phyloP scores from a whole-genome alignment of 164 flowering plant genomes.

The Macadamia tetraphylla region DNA sequence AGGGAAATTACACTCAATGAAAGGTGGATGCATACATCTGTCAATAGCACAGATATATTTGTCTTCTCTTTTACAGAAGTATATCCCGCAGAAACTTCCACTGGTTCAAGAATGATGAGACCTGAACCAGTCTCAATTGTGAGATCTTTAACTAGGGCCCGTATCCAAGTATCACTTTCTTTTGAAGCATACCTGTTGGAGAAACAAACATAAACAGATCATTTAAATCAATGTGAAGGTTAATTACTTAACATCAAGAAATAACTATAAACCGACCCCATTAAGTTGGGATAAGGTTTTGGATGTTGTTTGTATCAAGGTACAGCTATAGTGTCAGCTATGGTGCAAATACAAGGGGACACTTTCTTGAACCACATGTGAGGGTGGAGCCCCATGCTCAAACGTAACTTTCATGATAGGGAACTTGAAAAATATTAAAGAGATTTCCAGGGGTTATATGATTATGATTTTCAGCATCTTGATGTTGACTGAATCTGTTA shows the following conservation, averaged over 20 bases:
- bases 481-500: no score
- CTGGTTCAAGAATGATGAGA: conserved; percentile 82
- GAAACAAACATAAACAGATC: neutral
- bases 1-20: conserved; percentile 84
- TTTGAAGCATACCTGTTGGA: conserved; percentile 85
- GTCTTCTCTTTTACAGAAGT: conserved; percentile 90
- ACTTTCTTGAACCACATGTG: neutral
- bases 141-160: conserved; percentile 81
- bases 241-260: neutral
- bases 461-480: no score
- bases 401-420: no score
- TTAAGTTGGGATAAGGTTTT: no score
- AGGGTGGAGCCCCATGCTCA: no score
- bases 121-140: conserved; percentile 97
- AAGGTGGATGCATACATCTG: conserved; percentile 76
- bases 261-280: neutral
- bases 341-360: neutral
- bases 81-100: conserved; percentile 88
- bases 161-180: conserved; percentile 87
- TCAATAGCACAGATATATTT: conserved; percentile 66
- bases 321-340: neutral
- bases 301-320: no score
- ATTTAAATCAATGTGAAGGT: neutral
- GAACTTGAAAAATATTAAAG: no score
- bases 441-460: no score